These are phyloP conservation scores for Leucosporidium scottii DNA, from an alignment of 768 basidiomycete genomes.

Conservation along the genomic window DNA sequence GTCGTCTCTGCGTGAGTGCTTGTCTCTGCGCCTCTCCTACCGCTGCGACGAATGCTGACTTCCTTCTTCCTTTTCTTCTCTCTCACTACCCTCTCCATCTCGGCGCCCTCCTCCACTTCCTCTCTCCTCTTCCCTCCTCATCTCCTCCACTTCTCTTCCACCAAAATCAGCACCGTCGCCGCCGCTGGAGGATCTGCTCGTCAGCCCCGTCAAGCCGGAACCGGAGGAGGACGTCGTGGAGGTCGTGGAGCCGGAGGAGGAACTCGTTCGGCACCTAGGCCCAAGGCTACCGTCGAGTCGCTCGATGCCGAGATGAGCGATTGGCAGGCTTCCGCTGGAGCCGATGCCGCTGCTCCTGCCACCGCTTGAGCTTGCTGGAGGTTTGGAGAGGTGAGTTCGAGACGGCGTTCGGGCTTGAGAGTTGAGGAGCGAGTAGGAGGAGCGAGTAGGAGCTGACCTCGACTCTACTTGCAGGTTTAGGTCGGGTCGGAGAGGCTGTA, in stretches of 20 bases:
- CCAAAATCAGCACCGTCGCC: conserved; percentile 38
- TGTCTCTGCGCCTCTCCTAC: conserved; percentile 35
- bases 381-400: too few species aligned
- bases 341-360: conserved; percentile 26
- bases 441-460: too few species aligned
- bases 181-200: conserved; percentile 14
- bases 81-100: not conserved
- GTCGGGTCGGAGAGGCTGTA: too few species aligned
- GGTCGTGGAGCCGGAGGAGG: conserved; percentile 46
- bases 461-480: too few species aligned
- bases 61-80: conserved; percentile 21
- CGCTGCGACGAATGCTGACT: conserved; percentile 1
- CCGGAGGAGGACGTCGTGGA: conserved; percentile 48
- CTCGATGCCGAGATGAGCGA: conserved; percentile 97
- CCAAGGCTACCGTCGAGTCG: conserved; percentile 75
- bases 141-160: conserved; percentile 26
- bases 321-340: conserved; percentile 32
- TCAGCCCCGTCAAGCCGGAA: conserved; percentile 32
- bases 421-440: too few species aligned
- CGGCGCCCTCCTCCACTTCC: conserved; percentile 40
- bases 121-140: conserved; percentile 10
- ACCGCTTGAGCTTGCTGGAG: conserved; percentile 13
- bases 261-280: conserved; percentile 49
- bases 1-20: conserved; percentile 24
- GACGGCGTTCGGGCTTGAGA: too few species aligned